Conservation (phyloP, 805 yeast genomes). For the Myxozyma mucilagina region DNA sequence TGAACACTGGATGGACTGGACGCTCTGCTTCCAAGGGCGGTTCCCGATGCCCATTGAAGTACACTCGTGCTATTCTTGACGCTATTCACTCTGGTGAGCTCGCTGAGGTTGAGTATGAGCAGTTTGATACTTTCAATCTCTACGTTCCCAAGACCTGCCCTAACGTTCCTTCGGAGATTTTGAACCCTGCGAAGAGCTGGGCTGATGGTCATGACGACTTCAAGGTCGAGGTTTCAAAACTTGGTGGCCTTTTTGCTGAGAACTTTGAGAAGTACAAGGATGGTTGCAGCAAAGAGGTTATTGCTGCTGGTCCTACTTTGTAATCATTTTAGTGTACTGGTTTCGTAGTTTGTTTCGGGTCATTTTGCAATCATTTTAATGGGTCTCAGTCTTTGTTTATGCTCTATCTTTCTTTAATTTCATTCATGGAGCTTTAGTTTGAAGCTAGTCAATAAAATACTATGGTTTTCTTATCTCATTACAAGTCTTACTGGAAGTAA, state of each 20-base stretch:
- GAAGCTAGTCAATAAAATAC: background rate
- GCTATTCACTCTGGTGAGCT: slow-evolving; percentile 91
- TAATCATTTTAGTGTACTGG: background rate
- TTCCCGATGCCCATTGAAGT: slow-evolving; percentile 94
- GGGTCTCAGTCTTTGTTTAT: background rate
- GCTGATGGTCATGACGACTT: slow-evolving; percentile 57
- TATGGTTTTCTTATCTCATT: too few relatives aligned
- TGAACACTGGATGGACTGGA: slow-evolving; percentile 99
- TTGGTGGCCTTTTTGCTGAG: slow-evolving; percentile 77
- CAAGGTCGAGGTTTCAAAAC: slow-evolving; percentile 55
- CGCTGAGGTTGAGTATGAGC: slow-evolving; percentile 75
- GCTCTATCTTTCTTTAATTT: background rate
- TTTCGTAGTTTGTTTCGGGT: background rate
- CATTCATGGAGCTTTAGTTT: background rate
- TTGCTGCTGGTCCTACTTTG: slow-evolving; percentile 84
- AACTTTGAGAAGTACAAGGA: slow-evolving; percentile 83
- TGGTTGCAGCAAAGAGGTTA: slow-evolving; percentile 80
- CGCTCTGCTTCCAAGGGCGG: slow-evolving; percentile 91
- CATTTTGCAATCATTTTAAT: background rate
- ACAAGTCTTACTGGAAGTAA: too few relatives aligned
- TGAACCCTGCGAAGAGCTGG: slow-evolving; percentile 88
- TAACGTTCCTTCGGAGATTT: slow-evolving; percentile 77
- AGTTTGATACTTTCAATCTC: slow-evolving; percentile 82
- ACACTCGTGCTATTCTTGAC: slow-evolving; percentile 94
- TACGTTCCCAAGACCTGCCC: slow-evolving; percentile 80